Percentiles rank a stretch among this genome's conserved stretches.
phyloP scores from a whole-genome alignment of 176 grass and related monocot species.

The Poa pratensis region DNA sequence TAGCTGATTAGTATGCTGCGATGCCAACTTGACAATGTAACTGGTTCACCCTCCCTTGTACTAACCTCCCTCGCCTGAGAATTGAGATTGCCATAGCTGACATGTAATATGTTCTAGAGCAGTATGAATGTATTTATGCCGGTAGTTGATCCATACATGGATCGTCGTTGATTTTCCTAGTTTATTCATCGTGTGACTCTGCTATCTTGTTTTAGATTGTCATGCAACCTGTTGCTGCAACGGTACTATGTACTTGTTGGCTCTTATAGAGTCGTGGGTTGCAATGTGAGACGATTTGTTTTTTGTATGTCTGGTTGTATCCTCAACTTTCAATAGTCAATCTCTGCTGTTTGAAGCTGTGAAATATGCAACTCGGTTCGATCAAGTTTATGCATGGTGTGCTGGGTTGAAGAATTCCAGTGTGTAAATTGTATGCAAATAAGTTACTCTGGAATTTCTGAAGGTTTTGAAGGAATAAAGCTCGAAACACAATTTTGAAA shows the following conservation, averaged over 20 bases:
- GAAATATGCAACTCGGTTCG: too few species aligned
- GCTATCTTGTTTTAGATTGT: constrained; percentile 7
- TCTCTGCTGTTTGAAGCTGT: not conserved
- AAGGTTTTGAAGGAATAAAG: too few species aligned
- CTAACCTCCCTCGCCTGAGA: constrained; percentile 51
- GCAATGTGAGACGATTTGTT: not conserved
- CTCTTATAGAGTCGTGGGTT: not conserved
- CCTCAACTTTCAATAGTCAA: too few species aligned
- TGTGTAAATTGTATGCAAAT: too few species aligned
- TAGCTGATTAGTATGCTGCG: constrained; percentile 53
- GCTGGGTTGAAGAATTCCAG: too few species aligned
- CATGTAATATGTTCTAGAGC: constrained; percentile 62
- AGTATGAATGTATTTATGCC: constrained; percentile 75
- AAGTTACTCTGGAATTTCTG: too few species aligned
- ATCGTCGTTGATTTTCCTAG: constrained; percentile 32
- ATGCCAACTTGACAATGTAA: constrained; percentile 50
- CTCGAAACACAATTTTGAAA: too few species aligned
- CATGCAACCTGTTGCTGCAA: not conserved
- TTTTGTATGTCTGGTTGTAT: not conserved
- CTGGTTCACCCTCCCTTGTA: constrained; percentile 6
- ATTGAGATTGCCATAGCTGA: constrained; percentile 45
- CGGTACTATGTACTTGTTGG: not conserved
- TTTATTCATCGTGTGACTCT: not conserved
- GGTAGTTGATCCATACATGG: constrained; percentile 54
- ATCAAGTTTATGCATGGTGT: too few species aligned